These are phyloP conservation scores for Colletotrichum chlorophyti DNA, from an alignment of 2,329 filamentous ascomycete species.

Conservation along the genomic window DNA sequence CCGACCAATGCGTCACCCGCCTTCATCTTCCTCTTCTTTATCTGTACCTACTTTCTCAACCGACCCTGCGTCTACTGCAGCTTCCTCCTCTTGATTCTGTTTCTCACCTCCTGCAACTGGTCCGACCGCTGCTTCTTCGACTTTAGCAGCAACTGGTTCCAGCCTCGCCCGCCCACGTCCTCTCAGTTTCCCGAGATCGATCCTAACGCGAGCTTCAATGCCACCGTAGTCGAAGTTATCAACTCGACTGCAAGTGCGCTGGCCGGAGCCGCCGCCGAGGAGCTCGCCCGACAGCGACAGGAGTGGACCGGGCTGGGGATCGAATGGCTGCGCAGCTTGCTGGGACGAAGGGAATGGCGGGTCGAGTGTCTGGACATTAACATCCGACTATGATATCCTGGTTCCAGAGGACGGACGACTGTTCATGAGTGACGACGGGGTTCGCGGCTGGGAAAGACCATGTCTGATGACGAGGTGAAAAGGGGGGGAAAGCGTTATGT, in stretches of 20 bases:
- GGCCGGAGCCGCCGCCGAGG: conserved; percentile 71
- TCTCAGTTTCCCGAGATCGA: conserved; percentile 35
- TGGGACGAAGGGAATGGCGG: conserved; percentile 87
- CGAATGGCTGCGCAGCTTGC: conserved; percentile 83
- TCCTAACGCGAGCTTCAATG: conserved; percentile 48
- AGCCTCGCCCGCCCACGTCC: conserved; percentile 66
- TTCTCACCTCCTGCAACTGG: conserved; percentile 90
- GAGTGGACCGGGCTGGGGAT: conserved; percentile 81
- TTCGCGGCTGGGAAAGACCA: background rate
- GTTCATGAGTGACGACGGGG: conserved; percentile 1
- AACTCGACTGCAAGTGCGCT: conserved; percentile 75
- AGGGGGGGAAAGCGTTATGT: background rate
- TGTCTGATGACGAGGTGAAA: background rate
- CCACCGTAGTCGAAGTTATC: conserved; percentile 60
- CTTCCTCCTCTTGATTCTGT: conserved; percentile 91
- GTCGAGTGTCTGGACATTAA: conserved; percentile 91
- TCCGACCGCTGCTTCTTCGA: conserved; percentile 93
- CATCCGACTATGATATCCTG: conserved; percentile 69
- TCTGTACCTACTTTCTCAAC: conserved; percentile 95
- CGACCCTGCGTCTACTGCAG: conserved; percentile 98
- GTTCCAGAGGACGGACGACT: background rate
- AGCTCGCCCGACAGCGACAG: conserved; percentile 58
- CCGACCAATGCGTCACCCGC: conserved; percentile 84
- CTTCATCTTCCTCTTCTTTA: conserved; percentile 88
- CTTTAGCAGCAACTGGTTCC: conserved; percentile 91